A percentile compares a stretch with the other conserved stretches of the same genome.
These are phyloP conservation scores for Cupressus sempervirens DNA, from an alignment of 75 land plant genomes.

Conservation along the genomic window DNA sequence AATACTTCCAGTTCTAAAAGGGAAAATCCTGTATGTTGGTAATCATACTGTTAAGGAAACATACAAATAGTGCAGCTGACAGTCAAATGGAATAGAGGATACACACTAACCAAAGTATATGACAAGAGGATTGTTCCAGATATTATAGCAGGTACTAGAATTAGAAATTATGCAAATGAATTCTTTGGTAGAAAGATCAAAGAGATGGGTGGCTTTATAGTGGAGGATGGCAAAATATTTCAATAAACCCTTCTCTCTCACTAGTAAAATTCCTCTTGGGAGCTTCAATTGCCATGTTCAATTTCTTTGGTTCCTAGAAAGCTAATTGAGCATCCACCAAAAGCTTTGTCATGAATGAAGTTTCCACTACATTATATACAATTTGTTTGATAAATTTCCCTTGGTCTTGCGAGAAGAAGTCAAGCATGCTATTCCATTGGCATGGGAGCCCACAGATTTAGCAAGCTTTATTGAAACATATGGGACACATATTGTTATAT, in stretches of 20 bases:
- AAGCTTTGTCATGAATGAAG: conserved; percentile 36
- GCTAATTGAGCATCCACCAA: conserved; percentile 33
- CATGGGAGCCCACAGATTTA: conserved; percentile 41
- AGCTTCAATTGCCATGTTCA: conserved; percentile 44
- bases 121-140: too few relatives aligned
- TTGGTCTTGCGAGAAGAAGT: conserved; percentile 31
- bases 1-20: too few relatives aligned
- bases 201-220: too few relatives aligned
- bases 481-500: conserved; percentile 50
- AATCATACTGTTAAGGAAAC: too few relatives aligned
- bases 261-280: conserved; percentile 35
- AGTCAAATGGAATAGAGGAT: too few relatives aligned
- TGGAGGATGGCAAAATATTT: conserved; percentile 52
- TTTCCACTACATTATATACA: conserved; percentile 15
- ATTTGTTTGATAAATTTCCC: conserved; percentile 22
- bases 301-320: conserved; percentile 36
- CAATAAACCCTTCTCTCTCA: conserved; percentile 21
- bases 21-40: too few relatives aligned
- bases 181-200: too few relatives aligned
- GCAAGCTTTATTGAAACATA: conserved; percentile 57
- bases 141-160: too few relatives aligned
- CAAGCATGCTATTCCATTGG: conserved; percentile 29
- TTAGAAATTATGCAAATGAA: too few relatives aligned
- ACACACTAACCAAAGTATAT: too few relatives aligned
- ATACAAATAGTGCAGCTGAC: too few relatives aligned